Evolutionary conservation across 2,329 filamentous ascomycete genomes (phyloP), one percentile per base, ranked within the genome.

Genomic region (Beauveria medogensis): DNA sequence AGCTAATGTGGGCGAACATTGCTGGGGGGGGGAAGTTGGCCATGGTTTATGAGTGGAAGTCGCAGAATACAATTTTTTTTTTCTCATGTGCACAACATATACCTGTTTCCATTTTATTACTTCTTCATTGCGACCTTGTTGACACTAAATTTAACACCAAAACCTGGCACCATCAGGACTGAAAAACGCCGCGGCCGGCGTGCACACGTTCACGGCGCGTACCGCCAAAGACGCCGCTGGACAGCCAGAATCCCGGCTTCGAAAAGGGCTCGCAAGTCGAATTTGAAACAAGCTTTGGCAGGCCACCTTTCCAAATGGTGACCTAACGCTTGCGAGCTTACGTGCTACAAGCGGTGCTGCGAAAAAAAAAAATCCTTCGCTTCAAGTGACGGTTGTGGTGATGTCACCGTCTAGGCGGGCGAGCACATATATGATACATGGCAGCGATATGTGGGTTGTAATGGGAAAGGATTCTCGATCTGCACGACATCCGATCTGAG

Each of bases 401-500:
- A 16, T 37, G 14, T 37, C 34, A 37, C 34, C 30, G 34, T 37
- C 34, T 16, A 37, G 34, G 34, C 14, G 34, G 34, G 34, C 34
- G 34, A 37, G 34, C 10, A 37, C 34, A 37, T 37, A 37, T 16
- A 37, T 16, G 34, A 37, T 37, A 16, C 34, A 37, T 5, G 34
- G 34, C 34, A 37, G 18, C 12, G 37, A 37, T 54, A 22, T 22
- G 26, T 50, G 44, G 55, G 14, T 24, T 48, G 46, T 43, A 51
- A 43, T 28, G 24, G 46, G 47, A 43, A 53, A 59, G 14, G 48
- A 53, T 59, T 46, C 7, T 53, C 48, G 56, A 59, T 59, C 56
- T 59, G 56, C 56, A 53, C 26, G 41, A 53, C 48, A 59, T 53
- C 56, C 55, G 56, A 59, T 59, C 56, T 59, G 52, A 20, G 56